Percentiles rank a stretch among this genome's conserved stretches.
phyloP scores from a whole-genome alignment of 2,329 filamentous ascomycete genomes.

The Aschersonia sp. region DNA sequence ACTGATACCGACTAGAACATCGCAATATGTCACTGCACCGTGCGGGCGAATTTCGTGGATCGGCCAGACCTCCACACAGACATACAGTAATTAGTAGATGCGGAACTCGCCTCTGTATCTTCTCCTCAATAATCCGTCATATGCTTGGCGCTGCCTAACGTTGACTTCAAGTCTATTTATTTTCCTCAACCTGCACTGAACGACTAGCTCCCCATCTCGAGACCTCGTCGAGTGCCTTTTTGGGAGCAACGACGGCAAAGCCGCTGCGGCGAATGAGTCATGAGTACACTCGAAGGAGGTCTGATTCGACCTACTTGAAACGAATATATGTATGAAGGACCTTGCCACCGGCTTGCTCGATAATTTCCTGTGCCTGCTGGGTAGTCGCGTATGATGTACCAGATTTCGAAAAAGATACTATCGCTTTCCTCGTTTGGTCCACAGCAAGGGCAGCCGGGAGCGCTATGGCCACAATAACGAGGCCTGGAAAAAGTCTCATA shows the following conservation, averaged over 20 bases:
- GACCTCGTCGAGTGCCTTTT: conserved; percentile 53
- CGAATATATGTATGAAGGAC: conserved; percentile 67
- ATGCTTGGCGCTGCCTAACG: neutral
- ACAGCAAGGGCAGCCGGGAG: conserved; percentile 46
- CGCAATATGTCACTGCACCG: too few species aligned
- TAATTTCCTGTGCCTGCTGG: conserved; percentile 54
- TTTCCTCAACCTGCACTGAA: conserved; percentile 52
- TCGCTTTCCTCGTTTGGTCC: conserved; percentile 56
- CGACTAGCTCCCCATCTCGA: conserved; percentile 41
- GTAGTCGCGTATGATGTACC: conserved; percentile 52
- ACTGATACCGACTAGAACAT: too few species aligned
- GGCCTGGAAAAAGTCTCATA: conserved; percentile 46
- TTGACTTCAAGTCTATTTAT: conserved; percentile 46
- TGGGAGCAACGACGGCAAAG: conserved; percentile 62
- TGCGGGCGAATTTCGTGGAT: too few species aligned
- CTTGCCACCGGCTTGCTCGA: conserved; percentile 54
- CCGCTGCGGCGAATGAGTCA: conserved; percentile 37
- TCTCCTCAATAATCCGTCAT: too few species aligned
- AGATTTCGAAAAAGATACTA: conserved; percentile 62
- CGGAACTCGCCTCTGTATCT: too few species aligned
- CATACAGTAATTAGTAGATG: too few species aligned
- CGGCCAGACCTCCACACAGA: too few species aligned
- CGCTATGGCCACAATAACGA: conserved; percentile 40
- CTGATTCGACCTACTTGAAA: conserved; percentile 41
- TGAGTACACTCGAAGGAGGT: neutral